Percentiles rank a stretch among this genome's conserved stretches.
Evolutionary conservation across 179 eudicot genomes (phyloP).

Genomic region (Dionaea muscipula): DNA sequence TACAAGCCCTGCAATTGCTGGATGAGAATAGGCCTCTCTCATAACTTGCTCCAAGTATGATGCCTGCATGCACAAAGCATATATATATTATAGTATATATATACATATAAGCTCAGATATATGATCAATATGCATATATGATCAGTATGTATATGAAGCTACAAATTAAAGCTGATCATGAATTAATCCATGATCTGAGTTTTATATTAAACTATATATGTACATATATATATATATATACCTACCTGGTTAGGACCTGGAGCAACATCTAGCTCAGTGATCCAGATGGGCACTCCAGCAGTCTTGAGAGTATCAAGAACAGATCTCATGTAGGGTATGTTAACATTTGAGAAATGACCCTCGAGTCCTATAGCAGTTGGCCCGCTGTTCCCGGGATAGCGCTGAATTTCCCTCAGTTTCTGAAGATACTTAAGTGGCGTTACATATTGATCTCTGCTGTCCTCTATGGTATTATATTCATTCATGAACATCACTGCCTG

Average conservation of each 20-base stretch:
- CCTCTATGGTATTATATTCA: conserved; percentile 54
- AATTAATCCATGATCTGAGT: too few species aligned
- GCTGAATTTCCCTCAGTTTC: conserved; percentile 10
- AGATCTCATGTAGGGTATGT: conserved; percentile 33
- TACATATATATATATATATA: neutral
- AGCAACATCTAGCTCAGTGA: conserved; percentile 46
- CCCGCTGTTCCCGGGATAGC: neutral
- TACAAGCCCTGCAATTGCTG: conserved; percentile 34
- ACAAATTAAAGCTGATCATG: too few species aligned
- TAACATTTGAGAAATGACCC: conserved; percentile 27
- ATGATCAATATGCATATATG: neutral
- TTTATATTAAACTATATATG: neutral
- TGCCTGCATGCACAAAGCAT: conserved; percentile 18
- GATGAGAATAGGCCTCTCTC: conserved; percentile 39
- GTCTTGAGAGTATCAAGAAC: conserved; percentile 38
- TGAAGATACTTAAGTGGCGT: conserved; percentile 19
- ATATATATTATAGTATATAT: too few species aligned
- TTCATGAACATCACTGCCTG: conserved; percentile 33
- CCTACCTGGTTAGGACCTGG: conserved; percentile 25
- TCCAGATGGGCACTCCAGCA: conserved; percentile 39
- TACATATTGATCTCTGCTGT: conserved; percentile 8
- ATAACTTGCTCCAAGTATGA: conserved; percentile 30
- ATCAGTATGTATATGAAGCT: neutral
- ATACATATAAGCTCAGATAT: too few species aligned
- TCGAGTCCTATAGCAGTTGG: conserved; percentile 35